These are phyloP conservation scores for Colletotrichum sp. DNA, from an alignment of 2,329 filamentous ascomycete species.

Conservation along the genomic window DNA sequence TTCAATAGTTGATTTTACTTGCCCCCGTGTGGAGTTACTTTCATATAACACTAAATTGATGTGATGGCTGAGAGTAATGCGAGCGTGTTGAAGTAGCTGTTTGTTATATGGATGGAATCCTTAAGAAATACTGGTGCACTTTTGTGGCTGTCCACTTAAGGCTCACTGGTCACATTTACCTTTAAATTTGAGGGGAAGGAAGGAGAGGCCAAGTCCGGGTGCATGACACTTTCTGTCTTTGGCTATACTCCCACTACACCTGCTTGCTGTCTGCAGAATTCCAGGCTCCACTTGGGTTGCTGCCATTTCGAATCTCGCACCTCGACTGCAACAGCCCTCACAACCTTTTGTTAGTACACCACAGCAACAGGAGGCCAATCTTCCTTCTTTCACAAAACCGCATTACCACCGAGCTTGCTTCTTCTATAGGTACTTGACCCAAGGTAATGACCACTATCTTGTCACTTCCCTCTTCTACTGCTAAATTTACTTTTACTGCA, in stretches of 20 bases:
- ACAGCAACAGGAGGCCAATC: not conserved
- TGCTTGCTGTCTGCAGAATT: not conserved
- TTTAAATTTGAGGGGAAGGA: not conserved
- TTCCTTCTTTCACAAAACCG: not conserved
- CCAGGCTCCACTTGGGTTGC: not conserved
- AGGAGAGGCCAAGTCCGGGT: not conserved
- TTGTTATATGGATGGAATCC: rapidly evolving
- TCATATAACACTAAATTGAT: too few relatives aligned
- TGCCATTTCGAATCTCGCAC: not conserved
- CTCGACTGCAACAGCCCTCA: not conserved
- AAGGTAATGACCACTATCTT: not conserved
- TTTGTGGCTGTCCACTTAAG: not conserved
- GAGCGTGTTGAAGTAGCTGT: not conserved
- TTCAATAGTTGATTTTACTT: too few relatives aligned
- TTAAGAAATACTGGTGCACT: not conserved
- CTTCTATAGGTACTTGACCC: not conserved
- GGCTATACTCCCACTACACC: not conserved
- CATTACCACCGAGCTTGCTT: not conserved
- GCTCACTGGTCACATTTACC: not conserved
- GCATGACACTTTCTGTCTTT: not conserved
- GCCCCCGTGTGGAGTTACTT: too few relatives aligned
- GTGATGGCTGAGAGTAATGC: too few relatives aligned
- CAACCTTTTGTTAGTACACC: not conserved
- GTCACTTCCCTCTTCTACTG: not conserved
- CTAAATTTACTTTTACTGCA: not conserved